These are phyloP conservation scores for Amphichorda felina DNA, from an alignment of 2,329 filamentous ascomycete species.

Conservation along the genomic window DNA sequence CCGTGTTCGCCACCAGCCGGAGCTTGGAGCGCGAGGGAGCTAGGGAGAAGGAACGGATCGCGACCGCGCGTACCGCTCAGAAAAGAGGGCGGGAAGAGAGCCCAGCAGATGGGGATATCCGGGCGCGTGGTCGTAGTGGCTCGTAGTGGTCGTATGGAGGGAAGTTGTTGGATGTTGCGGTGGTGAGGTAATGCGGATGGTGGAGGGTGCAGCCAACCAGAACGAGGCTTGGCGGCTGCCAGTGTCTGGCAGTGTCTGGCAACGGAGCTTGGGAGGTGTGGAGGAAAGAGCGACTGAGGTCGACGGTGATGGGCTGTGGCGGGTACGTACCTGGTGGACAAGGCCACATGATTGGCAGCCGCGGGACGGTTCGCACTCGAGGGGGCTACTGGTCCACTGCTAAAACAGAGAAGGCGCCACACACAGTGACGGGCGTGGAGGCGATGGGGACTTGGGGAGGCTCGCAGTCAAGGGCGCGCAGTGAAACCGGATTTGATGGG, in stretches of 20 bases:
- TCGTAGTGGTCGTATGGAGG: not conserved
- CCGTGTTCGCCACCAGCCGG: too few species aligned
- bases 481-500: too few species aligned
- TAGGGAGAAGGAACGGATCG: not conserved
- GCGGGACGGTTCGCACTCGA: conserved; percentile 3
- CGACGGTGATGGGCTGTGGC: not conserved
- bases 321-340: conserved; percentile 7
- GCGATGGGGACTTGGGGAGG: too few species aligned
- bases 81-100: not conserved
- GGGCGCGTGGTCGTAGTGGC: too few species aligned
- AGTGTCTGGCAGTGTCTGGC: too few species aligned
- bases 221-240: not conserved
- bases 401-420: too few species aligned
- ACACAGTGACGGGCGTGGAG: too few species aligned
- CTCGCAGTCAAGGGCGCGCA: too few species aligned
- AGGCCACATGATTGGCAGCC: conserved; percentile 20
- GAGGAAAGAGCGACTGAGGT: not conserved
- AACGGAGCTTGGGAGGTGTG: too few species aligned
- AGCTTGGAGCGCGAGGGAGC: not conserved
- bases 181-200: conserved; percentile 3
- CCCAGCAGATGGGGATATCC: too few species aligned
- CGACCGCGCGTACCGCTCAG: conserved; percentile 1
- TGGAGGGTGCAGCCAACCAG: not conserved
- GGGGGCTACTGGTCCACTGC: not conserved
- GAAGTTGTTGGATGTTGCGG: not conserved